phyloP scores from a whole-genome alignment of 2,329 filamentous ascomycete genomes.

The Verticillium isaacii region DNA sequence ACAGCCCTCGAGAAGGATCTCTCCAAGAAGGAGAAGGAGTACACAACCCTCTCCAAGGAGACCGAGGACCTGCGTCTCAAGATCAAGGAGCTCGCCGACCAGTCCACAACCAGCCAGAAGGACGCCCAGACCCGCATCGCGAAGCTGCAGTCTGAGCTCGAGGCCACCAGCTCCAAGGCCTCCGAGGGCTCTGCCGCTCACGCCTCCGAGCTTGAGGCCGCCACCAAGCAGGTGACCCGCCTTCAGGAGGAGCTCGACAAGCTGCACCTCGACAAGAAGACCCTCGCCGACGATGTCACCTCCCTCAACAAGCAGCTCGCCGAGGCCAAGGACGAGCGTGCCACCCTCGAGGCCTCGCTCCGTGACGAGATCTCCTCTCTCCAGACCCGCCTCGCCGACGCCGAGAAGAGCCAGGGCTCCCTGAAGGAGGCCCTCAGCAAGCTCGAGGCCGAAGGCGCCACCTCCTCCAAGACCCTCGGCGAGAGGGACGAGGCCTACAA shows the following conservation, averaged over 20 bases:
- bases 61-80: constrained; percentile 31
- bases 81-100: constrained; percentile 28
- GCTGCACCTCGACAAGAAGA: constrained; percentile 21
- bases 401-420: constrained; percentile 23
- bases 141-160: constrained; percentile 28
- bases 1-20: constrained; percentile 25
- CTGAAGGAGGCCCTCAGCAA: constrained; percentile 23
- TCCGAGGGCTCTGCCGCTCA: constrained; percentile 18
- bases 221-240: constrained; percentile 22
- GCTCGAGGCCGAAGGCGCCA: constrained; percentile 25
- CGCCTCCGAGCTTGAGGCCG: constrained; percentile 13
- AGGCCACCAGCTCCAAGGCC: constrained; percentile 17
- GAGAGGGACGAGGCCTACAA: constrained; percentile 20
- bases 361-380: constrained; percentile 24
- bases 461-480: constrained; percentile 18
- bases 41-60: constrained; percentile 26
- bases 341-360: constrained; percentile 23
- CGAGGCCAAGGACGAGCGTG: constrained; percentile 27
- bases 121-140: constrained; percentile 26
- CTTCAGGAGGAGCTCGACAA: constrained; percentile 19
- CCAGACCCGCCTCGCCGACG: constrained; percentile 28
- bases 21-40: constrained; percentile 32
- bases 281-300: constrained; percentile 26
- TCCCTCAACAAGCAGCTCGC: constrained; percentile 26
- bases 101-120: constrained; percentile 22